These are phyloP conservation scores for Lenzites betulinus DNA, from an alignment of 768 basidiomycete genomes.

Conservation along the genomic window DNA sequence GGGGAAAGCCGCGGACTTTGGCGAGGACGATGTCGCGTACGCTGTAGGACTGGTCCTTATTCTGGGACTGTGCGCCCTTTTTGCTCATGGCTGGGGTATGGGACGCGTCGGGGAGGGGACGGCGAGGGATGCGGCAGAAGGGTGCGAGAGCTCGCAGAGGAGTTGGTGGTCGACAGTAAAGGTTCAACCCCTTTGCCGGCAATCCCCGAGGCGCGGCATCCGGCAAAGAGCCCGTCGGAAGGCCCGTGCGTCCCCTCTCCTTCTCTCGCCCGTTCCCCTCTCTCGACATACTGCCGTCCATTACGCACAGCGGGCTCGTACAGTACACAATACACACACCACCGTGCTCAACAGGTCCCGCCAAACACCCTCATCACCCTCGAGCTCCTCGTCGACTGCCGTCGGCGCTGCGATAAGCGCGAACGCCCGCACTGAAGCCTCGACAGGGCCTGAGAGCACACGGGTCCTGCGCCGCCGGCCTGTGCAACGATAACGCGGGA, in stretches of 20 bases:
- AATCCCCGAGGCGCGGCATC: slow-evolving; percentile 22
- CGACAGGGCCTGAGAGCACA: slow-evolving; percentile 5
- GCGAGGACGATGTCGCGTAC: slow-evolving; percentile 86
- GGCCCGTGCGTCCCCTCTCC: slow-evolving; percentile 30
- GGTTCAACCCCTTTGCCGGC: slow-evolving; percentile 26
- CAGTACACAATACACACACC: background rate
- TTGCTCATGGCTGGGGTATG: slow-evolving; percentile 43
- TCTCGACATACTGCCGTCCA: too few relatives aligned
- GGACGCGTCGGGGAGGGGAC: slow-evolving; percentile 15
- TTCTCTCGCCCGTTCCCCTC: too few relatives aligned
- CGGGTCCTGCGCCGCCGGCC: background rate
- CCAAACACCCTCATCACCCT: background rate
- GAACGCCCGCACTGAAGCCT: background rate
- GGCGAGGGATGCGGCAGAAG: slow-evolving; percentile 2
- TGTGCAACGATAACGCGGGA: background rate
- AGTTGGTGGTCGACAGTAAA: slow-evolving; percentile 25
- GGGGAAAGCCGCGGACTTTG: slow-evolving; percentile 91
- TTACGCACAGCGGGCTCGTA: too few relatives aligned
- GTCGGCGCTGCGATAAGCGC: slow-evolving; percentile 8
- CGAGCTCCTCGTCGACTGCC: background rate
- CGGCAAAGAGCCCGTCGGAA: slow-evolving; percentile 14
- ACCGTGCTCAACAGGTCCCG: background rate
- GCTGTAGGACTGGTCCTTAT: slow-evolving; percentile 47
- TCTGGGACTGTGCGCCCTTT: slow-evolving; percentile 49
- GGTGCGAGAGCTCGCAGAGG: slow-evolving; percentile 1